Percentiles rank a stretch among this genome's conserved stretches.
Evolutionary conservation across 257 asterid genomes (phyloP).

Genomic region (Capsicum pubescens): DNA sequence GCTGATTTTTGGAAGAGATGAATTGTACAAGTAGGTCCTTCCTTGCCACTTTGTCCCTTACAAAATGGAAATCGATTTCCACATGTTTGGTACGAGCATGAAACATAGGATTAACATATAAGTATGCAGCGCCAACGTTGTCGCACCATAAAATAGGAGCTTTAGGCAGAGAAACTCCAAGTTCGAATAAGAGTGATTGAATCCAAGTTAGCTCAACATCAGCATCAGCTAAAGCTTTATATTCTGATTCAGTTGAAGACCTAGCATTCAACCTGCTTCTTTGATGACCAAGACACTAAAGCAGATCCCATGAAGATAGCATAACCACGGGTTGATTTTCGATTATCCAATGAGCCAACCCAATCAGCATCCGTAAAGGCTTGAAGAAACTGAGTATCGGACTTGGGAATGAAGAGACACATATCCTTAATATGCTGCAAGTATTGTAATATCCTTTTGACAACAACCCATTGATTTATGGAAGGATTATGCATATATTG

Average conservation of each 20-base stretch:
- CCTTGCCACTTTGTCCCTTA: too few species aligned
- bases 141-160: background rate
- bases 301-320: background rate
- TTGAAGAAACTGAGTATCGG: background rate
- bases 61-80: too few species aligned
- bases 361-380: background rate
- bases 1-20: background rate
- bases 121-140: background rate
- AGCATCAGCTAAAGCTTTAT: background rate
- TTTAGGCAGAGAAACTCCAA: background rate
- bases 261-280: background rate
- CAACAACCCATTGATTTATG: background rate
- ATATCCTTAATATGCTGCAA: too few species aligned
- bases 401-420: background rate
- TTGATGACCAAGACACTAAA: background rate
- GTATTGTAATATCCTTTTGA: background rate
- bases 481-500: background rate
- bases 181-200: background rate
- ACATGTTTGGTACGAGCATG: too few species aligned
- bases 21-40: background rate
- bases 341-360: background rate
- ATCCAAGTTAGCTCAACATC: background rate
- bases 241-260: background rate
- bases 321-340: background rate
- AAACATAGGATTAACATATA: too few species aligned